Evolutionary conservation across 805 yeast genomes (phyloP), one percentile per base, ranked within the genome.

Genomic region (Ogataea trehalophila): DNA sequence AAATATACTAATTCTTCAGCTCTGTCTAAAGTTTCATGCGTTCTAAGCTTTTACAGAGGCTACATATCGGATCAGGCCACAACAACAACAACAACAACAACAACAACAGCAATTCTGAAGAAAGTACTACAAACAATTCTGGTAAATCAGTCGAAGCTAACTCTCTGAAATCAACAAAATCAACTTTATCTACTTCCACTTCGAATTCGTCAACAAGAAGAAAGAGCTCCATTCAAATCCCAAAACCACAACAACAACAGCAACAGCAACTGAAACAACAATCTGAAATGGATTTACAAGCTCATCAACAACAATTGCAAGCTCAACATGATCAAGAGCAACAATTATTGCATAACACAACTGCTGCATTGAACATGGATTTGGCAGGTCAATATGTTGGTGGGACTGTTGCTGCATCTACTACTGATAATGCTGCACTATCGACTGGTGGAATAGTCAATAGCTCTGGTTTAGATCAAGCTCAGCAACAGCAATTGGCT

Each of bases 401-500:
- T 6, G 33, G 22, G 15, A 31, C 23, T 20, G 16, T 37, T 17
- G 15, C 37, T 11, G 16, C 43, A 9, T 23, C 39, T n/a, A 34
- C n/a, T 37, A 33, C 35, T 18, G 51, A 49, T 16, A 45, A 46
- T 17, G 44, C 53, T 14, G 53, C 57, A 35, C 52, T 61, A 29
- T 11, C 31, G 9, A 13, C 2, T 9, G 31, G 31, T 26, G 9
- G 9, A 26, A 26, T 26, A 9, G 11, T 26, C 31, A 11, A 26
- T 3, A 26, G 11, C 13, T 26, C 31, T 26, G 31, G 31, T 9
- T 26, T 26, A 9, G 31, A 26, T 13, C 52, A 55, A 2, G 62
- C 60, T n/a, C 68, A 64, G 34, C 59, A 61, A 43, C 53, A 54
- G 18, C 67, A 62, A 45, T 47, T 65, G 48, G 58, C 60, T n/a